Evolutionary conservation across 2,329 filamentous ascomycete species (phyloP).

Genomic region (Pestalotiopsis sp.): DNA sequence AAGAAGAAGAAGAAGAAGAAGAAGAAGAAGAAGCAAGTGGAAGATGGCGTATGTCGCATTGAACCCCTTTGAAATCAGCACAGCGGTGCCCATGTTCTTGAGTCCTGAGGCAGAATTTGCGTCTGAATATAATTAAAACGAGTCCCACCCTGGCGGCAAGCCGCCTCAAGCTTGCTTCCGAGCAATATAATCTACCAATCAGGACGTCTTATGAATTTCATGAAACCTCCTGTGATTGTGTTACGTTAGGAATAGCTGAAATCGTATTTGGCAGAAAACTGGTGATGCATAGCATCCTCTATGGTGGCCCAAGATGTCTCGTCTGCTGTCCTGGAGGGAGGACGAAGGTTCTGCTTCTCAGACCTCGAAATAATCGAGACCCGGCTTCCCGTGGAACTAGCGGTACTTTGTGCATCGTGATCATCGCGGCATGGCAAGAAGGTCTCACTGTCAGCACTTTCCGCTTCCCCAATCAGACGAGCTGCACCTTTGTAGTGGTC

Average conservation of each 20-base stretch:
- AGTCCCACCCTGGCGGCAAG: too few species aligned
- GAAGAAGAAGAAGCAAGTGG: background rate
- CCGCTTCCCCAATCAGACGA: background rate
- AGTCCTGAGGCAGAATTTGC: too few species aligned
- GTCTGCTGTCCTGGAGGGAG: constrained; percentile 16
- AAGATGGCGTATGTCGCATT: background rate
- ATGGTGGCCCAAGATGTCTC: constrained; percentile 3
- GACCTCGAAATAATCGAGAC: background rate
- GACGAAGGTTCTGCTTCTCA: background rate
- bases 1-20: too few species aligned
- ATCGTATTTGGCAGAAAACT: background rate
- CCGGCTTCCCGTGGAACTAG: background rate
- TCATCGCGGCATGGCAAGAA: too few species aligned
- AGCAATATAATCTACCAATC: too few species aligned
- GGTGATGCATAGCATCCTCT: background rate
- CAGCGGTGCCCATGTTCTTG: background rate
- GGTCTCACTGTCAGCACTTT: background rate
- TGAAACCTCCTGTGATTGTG: background rate
- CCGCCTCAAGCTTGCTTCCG: too few species aligned
- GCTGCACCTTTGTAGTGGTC: background rate
- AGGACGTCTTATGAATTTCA: background rate
- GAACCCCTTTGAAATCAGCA: background rate
- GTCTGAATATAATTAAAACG: too few species aligned
- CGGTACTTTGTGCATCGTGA: background rate
- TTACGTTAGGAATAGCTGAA: background rate